Evolutionary conservation across 257 asterid genomes (phyloP), one percentile per base, ranked within the genome.

Genomic region (Fraxinus americana): DNA sequence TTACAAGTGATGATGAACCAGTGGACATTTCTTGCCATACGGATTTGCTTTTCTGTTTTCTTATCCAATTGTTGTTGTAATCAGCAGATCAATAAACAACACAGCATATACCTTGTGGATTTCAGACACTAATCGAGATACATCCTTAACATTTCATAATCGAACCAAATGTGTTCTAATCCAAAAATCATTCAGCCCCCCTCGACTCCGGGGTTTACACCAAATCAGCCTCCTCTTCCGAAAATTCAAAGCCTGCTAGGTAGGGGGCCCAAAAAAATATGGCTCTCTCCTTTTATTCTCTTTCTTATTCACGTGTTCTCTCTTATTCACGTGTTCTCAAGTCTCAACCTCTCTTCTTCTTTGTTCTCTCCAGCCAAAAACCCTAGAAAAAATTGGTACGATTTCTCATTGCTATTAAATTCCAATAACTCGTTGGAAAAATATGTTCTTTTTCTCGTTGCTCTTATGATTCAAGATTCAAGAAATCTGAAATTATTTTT

Each of bases 21-120:
- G 36, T 63, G 69, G 69, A 63, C 69, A 25, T 25, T 12, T 17
- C 13, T 66, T 48, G 71, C 79, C 74, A 71, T 67, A 70, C 43
- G 21, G 70, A 43, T 59, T 68, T 38, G 75, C 38, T 72, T 73
- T 69, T 63, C 80, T 76, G 50, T 30, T 78, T 73, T 76, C 84
- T 70, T 86, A 84, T 86, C 91, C 93, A 79, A 82, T 79, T 63
- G 66, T 25, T 71, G 74, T 71, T 76, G 72, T 17, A 73, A 65
- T 9, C 78, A 75, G 67, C 30, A 25, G 35, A 25, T 23, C 19
- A 63, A 63, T 36, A 63, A 63, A 63, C 19, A 25, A 11, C 36
- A 23, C 35, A 4, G 7, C 35, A 63, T 1, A 63, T 1, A 63
- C 17, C 30, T 63, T 11, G 69, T 11, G 29, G 76, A 67, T 50